Percentiles rank a stretch among this genome's conserved stretches.
Conservation (phyloP, 495 filamentous ascomycete species). For the Tetracladium setigerum region DNA sequence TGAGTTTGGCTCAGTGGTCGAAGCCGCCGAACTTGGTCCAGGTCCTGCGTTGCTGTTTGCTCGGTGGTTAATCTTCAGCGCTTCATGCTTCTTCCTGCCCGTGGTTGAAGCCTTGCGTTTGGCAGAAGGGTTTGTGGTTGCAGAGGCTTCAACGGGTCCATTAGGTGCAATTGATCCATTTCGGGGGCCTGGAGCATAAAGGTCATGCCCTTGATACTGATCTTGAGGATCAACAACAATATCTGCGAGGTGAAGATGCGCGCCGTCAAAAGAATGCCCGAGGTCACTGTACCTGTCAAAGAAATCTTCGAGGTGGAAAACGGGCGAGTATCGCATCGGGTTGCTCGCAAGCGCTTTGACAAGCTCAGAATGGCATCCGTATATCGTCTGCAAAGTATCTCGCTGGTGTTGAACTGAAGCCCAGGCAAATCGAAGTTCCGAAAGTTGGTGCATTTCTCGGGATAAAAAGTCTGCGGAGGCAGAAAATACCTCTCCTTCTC, state of each 20-base stretch:
- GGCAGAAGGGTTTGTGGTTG: background rate
- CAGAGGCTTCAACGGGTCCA: background rate
- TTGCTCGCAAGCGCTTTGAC: constrained; percentile 61
- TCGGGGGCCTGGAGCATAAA: constrained; percentile 30
- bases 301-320: constrained; percentile 81
- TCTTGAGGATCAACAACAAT: constrained; percentile 36
- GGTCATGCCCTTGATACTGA: constrained; percentile 34
- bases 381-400: constrained; percentile 66
- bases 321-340: constrained; percentile 61
- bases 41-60: constrained; percentile 4
- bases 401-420: constrained; percentile 71
- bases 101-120: constrained; percentile 17
- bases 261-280: constrained; percentile 40
- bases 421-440: constrained; percentile 66
- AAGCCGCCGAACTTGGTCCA: background rate
- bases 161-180: constrained; percentile 1
- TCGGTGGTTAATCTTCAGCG: constrained; percentile 12
- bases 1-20: background rate
- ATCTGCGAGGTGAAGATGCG: constrained; percentile 38
- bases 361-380: constrained; percentile 63
- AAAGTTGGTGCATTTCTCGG: constrained; percentile 70
- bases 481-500: constrained; percentile 54
- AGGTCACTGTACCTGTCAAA: constrained; percentile 64
- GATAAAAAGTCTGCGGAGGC: constrained; percentile 64
- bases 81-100: constrained; percentile 12